These are phyloP conservation scores for Hypoxylon sp. DNA, from an alignment of 2,329 filamentous ascomycete species.

Conservation along the genomic window DNA sequence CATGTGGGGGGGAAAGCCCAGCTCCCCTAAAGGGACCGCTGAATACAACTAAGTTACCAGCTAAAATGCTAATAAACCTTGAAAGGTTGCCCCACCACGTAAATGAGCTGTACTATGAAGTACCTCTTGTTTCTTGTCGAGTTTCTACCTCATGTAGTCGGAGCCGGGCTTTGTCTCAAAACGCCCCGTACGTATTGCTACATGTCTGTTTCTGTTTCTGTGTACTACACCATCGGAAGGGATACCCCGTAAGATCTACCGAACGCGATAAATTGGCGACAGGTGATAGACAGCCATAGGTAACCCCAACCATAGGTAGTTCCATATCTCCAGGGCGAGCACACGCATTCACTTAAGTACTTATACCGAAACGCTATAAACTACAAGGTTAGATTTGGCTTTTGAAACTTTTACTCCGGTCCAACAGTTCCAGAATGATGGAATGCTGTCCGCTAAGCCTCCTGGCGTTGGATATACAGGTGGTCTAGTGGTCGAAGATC, in stretches of 20 bases:
- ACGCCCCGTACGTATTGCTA: constrained; percentile 18
- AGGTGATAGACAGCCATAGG: background rate
- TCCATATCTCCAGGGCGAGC: constrained; percentile 2
- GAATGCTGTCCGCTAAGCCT: constrained; percentile 12
- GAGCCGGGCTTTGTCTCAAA: constrained; percentile 36
- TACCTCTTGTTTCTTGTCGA: constrained; percentile 22
- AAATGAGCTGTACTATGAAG: constrained; percentile 21
- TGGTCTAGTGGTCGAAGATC: constrained; percentile 8
- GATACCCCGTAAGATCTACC: constrained; percentile 2
- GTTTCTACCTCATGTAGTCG: constrained; percentile 23
- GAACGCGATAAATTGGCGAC: background rate
- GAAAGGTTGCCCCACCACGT: constrained; percentile 3
- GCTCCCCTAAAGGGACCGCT: background rate
- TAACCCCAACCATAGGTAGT: background rate
- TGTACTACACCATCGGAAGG: constrained; percentile 6
- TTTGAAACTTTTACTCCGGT: constrained; percentile 1
- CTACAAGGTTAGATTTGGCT: constrained; percentile 17
- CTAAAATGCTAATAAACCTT: background rate
- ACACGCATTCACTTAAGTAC: constrained; percentile 18
- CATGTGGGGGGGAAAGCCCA: constrained; percentile 42
- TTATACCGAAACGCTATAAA: constrained; percentile 29
- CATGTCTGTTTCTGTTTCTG: background rate
- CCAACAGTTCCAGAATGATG: background rate
- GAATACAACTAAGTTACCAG: background rate
- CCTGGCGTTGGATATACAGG: constrained; percentile 2